A percentile compares a stretch with the other conserved stretches of the same genome.
phyloP scores from a whole-genome alignment of 2,329 filamentous ascomycete genomes.

The Blastomyces silverae region DNA sequence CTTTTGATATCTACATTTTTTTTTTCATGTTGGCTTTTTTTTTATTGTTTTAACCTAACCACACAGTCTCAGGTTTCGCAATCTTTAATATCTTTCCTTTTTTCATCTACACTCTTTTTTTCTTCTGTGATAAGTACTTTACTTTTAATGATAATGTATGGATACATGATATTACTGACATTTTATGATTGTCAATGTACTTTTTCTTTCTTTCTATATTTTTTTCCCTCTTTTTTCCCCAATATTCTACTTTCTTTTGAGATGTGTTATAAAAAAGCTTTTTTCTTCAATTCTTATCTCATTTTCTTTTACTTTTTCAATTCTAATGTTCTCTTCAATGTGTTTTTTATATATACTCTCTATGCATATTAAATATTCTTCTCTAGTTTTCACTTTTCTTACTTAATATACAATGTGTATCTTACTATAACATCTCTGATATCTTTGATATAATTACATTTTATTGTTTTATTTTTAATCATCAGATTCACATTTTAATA shows the following conservation, averaged over 20 bases:
- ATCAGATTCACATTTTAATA: too few relatives aligned
- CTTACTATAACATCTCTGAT: too few relatives aligned
- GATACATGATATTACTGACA: constrained; percentile 19
- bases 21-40: not conserved
- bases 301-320: not conserved
- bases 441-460: too few relatives aligned
- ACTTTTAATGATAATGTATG: constrained; percentile 20
- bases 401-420: too few relatives aligned
- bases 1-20: constrained; percentile 1
- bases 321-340: not conserved
- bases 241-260: not conserved
- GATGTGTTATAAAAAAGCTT: not conserved
- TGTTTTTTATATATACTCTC: constrained; percentile 1
- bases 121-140: constrained; percentile 14
- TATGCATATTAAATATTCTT: not conserved
- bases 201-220: constrained; percentile 8
- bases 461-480: too few relatives aligned
- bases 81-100: not conserved
- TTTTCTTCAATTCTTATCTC: not conserved
- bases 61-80: not conserved
- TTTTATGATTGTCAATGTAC: constrained; percentile 16
- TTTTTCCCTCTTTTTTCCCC: not conserved
- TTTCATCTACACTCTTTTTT: constrained; percentile 1
- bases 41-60: not conserved
- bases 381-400: not conserved